Base-by-base conservation (phyloP, 2,329 filamentous ascomycete species). In the Fusarium concolor region DNA sequence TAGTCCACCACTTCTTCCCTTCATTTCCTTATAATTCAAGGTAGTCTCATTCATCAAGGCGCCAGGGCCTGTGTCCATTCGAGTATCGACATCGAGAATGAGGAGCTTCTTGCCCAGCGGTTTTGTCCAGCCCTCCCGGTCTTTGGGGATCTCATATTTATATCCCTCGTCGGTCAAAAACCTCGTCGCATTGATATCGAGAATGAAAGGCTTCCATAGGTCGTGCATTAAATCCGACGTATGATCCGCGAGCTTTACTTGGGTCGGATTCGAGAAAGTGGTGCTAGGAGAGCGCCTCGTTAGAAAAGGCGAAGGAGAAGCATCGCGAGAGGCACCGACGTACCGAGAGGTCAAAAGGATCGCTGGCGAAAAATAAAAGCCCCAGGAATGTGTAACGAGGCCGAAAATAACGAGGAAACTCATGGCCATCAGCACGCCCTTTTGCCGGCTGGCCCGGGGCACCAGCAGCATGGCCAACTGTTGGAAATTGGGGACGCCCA, bases 51-150 rank as follows among this genome's bases (percentile, higher is more conserved):
- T 63, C 49, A 71, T 56, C 41, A 71, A 37, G 11, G 67, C 64
- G 26, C 70, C 70, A 22, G 47, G 43, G 24, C 55, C 59, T 12
- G 35, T 42, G 43, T 70, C 61, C 50, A 71, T 18, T 24, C 64
- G 57, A 11, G 62, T 44, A 41, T 67, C 70, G 17, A 72, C 58
- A 28, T 72, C 68, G 3, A 72, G 17, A 22, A 71, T 72, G 12
- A 72, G 59, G n/a, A 70, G 20, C 51, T 62, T 72, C 59, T 72
- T 72, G 47, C 62, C 62, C 5, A 68, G 33, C 1, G 56, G 61
- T n/a, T 62, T 10, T 3, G 33, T 12, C 68, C 65, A 71, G 39
- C 58, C 57, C 10, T 64, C 2, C 10, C 59, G 51, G 1, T 46
- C 47, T 3, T 55, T 33, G 10, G 54, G n/a, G 2, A 72, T 49